phyloP scores from a whole-genome alignment of 1,139 yeast genomes.

The Saccharomycopsis hybrid region DNA sequence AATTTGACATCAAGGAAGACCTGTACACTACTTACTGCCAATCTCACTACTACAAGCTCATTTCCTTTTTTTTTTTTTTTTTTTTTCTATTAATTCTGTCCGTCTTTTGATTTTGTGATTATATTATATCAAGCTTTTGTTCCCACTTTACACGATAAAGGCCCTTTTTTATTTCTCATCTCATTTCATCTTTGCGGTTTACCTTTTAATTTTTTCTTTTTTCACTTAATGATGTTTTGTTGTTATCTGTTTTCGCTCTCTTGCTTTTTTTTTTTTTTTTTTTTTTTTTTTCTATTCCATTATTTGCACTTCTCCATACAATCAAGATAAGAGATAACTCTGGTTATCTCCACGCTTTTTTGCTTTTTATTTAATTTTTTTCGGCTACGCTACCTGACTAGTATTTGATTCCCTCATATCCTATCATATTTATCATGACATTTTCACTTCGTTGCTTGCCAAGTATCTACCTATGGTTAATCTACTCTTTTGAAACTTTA shows the following conservation, averaged over 20 bases:
- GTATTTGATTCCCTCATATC: no score
- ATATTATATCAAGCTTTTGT: no score
- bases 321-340: no score
- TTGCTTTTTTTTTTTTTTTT: neutral
- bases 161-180: neutral
- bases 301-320: neutral
- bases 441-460: no score
- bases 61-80: neutral
- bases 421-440: no score
- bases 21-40: neutral
- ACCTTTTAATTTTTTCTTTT: neutral
- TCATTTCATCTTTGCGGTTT: neutral
- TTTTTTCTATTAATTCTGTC: neutral
- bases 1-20: neutral
- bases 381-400: no score
- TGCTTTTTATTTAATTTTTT: neutral
- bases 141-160: neutral
- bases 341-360: neutral
- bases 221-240: neutral
- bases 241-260: neutral
- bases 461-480: no score
- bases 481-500: no score
- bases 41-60: neutral
- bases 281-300: neutral
- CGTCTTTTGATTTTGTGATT: no score